Percentiles rank a stretch among this genome's conserved stretches.
phyloP scores from a whole-genome alignment of 2,329 filamentous ascomycete species.

The Diplocarpon rosae region DNA sequence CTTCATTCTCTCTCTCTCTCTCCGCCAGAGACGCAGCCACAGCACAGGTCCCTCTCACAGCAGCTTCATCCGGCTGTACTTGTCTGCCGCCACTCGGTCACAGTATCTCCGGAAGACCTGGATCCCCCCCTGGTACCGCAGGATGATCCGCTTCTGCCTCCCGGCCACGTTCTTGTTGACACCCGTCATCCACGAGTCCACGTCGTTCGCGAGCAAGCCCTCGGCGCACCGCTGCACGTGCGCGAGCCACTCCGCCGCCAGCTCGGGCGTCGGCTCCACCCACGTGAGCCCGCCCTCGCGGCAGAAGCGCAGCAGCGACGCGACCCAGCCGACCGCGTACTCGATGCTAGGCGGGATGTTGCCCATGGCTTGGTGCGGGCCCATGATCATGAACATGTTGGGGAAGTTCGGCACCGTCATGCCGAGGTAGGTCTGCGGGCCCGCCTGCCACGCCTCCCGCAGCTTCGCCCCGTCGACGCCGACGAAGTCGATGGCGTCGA shows the following conservation, averaged over 20 bases:
- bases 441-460: conserved; percentile 13
- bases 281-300: conserved; percentile 27
- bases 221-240: conserved; percentile 36
- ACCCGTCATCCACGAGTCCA: conserved; percentile 45
- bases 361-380: conserved; percentile 34
- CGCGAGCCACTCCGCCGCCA: conserved; percentile 33
- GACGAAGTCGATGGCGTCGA: conserved; percentile 9
- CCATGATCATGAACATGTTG: conserved; percentile 31
- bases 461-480: conserved; percentile 10
- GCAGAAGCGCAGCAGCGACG: conserved; percentile 28
- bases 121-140: conserved; percentile 36
- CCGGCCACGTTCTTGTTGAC: conserved; percentile 39
- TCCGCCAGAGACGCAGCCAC: too few relatives aligned
- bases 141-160: conserved; percentile 36
- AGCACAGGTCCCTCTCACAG: background rate
- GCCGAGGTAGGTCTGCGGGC: conserved; percentile 13
- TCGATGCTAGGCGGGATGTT: conserved; percentile 34
- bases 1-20: too few relatives aligned
- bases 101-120: conserved; percentile 33
- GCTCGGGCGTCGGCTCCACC: conserved; percentile 32
- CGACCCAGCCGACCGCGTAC: conserved; percentile 32
- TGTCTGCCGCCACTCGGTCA: conserved; percentile 22
- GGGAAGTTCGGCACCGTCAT: conserved; percentile 15
- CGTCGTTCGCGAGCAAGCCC: conserved; percentile 35
- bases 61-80: conserved; percentile 1